Evolutionary conservation across 345 rosid species (phyloP).

Genomic region (Arabidopsis thaliana): TAIR10.1 NC_003076.8:24896001-24896500

Average conservation of each 20-base stretch:
- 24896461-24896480: neutral
- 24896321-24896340: conserved; percentile 1
- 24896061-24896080: neutral
- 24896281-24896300: conserved; percentile 22
- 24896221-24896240: conserved; percentile 51
- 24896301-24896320: neutral
- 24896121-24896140: conserved; percentile 67
- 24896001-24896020: conserved; percentile 75
- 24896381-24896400: conserved; percentile 80
- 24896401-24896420: conserved; percentile 81
- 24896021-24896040: conserved; percentile 75
- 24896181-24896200: conserved; percentile 75
- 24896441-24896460: neutral
- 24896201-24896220: conserved; percentile 75
- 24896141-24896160: conserved; percentile 70
- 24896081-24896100: conserved; percentile 1
- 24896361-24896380: conserved; percentile 32
- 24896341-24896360: neutral
- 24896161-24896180: conserved; percentile 74
- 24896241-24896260: conserved; percentile 16
- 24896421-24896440: conserved; percentile 58
- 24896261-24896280: neutral
- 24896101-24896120: conserved; percentile 28
- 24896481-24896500: conserved; percentile 7
- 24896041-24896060: conserved; percentile 13